These are phyloP conservation scores for Ophiostoma perfectum DNA, from an alignment of 2,329 filamentous ascomycete species.

Conservation along the genomic window DNA sequence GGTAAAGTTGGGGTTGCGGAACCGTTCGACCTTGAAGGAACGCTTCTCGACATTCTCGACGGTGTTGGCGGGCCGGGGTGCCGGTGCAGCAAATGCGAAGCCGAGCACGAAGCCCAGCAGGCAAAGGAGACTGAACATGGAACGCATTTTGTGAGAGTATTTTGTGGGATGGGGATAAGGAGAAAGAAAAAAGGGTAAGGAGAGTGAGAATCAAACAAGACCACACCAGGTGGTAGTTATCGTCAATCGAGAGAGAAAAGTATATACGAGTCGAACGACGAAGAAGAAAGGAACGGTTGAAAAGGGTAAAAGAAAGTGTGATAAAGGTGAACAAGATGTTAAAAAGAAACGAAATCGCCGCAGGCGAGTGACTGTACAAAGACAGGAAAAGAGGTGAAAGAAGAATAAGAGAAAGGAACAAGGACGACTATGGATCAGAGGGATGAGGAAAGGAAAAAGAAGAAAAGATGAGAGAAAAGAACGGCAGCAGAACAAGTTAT, in stretches of 20 bases:
- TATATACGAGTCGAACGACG: slow-evolving; percentile 11
- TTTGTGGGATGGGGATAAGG: slow-evolving; percentile 14
- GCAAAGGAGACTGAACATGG: slow-evolving; percentile 31
- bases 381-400: neutral
- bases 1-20: slow-evolving; percentile 50
- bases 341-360: slow-evolving; percentile 8
- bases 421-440: slow-evolving; percentile 6
- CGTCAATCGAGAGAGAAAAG: neutral
- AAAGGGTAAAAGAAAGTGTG: slow-evolving; percentile 5
- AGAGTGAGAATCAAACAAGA: slow-evolving; percentile 11
- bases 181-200: slow-evolving; percentile 11
- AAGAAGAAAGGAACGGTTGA: slow-evolving; percentile 9
- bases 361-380: slow-evolving; percentile 2
- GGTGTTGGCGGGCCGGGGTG: slow-evolving; percentile 32
- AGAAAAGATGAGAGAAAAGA: neutral
- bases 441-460: neutral
- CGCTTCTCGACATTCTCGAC: slow-evolving; percentile 48
- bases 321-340: too few relatives aligned
- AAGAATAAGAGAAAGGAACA: slow-evolving; percentile 10
- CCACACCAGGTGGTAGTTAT: slow-evolving; percentile 12
- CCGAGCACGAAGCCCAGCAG: slow-evolving; percentile 46
- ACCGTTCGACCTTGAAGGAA: slow-evolving; percentile 58
- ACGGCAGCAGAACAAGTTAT: neutral
- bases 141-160: slow-evolving; percentile 27
- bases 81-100: slow-evolving; percentile 42